Evolutionary conservation across 2,329 filamentous ascomycete genomes (phyloP).

Genomic region (Pyrenochaeta sp.): DNA sequence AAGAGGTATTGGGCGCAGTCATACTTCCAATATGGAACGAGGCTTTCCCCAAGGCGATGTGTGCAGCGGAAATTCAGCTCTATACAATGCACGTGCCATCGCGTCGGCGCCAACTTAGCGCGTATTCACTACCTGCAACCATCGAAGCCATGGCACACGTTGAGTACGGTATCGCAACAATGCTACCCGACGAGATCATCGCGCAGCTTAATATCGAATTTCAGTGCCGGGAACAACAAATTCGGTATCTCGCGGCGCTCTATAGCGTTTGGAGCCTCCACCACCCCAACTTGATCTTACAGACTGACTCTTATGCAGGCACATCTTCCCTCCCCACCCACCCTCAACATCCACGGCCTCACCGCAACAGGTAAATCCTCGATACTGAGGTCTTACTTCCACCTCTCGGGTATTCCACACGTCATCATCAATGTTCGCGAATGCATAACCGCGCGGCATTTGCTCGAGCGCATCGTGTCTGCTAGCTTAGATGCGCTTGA

Average conservation of each 20-base stretch:
- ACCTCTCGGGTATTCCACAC: constrained; percentile 60
- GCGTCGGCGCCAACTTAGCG: constrained; percentile 28
- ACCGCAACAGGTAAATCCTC: constrained; percentile 87
- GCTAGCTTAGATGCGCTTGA: constrained; percentile 55
- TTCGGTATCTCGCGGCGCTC: constrained; percentile 56
- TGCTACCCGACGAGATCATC: constrained; percentile 50
- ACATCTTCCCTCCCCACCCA: constrained; percentile 72
- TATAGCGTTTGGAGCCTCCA: constrained; percentile 50
- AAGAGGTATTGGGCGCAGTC: too few species aligned
- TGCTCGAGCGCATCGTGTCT: constrained; percentile 75
- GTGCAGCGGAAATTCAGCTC: too few species aligned
- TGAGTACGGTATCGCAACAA: constrained; percentile 19
- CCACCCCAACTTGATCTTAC: neutral
- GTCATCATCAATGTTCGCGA: constrained; percentile 74
- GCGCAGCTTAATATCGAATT: constrained; percentile 48
- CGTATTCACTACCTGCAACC: constrained; percentile 1
- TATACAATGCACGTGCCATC: constrained; percentile 29
- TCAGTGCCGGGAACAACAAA: constrained; percentile 57
- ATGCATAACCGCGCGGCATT: constrained; percentile 79
- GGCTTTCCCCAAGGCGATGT: too few species aligned
- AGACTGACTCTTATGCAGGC: constrained; percentile 57
- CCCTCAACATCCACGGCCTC: constrained; percentile 82
- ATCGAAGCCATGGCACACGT: constrained; percentile 1
- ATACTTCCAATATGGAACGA: too few species aligned
- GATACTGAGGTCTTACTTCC: constrained; percentile 70